Evolutionary conservation across 331 rosid species (phyloP), one percentile per base, ranked within the genome.

Genomic region (Dryas integrifolia): DNA sequence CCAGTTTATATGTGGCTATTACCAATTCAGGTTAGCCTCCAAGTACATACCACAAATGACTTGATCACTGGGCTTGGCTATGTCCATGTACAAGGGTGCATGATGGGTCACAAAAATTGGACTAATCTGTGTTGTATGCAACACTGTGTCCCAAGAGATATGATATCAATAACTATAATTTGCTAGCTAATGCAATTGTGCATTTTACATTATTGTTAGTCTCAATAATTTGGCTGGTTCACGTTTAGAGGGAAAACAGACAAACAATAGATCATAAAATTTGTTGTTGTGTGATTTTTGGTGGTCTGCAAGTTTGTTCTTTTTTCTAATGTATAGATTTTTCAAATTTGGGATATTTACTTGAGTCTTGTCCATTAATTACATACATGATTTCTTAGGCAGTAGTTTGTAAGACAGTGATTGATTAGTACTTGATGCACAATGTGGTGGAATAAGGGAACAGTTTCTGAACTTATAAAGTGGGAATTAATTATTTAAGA

Each of bases 81-180:
- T 84, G 87, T 76, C 88, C 60, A 64, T 55, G 39, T 15, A 43
- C 11, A 57, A 64, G 86, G 89, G 88, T 43, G 48, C 91, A 86
- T 16, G 68, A 67, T 66, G 90, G 88, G 88, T 75, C 86, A 76
- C 45, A 7, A 67, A 45, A 69, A 67, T 71, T 64, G 12, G 70
- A 64, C 55, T 24, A 63, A 44, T 74, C 53, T 64, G 59, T 64
- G 47, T 10, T 60, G 18, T 45, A 24, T 43, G 30, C 44, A 77
- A 43, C 76, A 61, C 39, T 62, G 67, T 62, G 21, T 79, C 65
- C 35, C 63, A 62, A 71, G 51, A 70, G 61, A 58, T 59, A 59
- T 49, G 38, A 18, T 39, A 48, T 48, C 61, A 2, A 15, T 52
- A 24, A 55, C 39, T 67, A 30, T 59, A 30, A 30, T 59, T 12